Evolutionary conservation across 805 yeast species (phyloP), one percentile per base, ranked within the genome.

Genomic region (Cyberlindnera mississippiensis): DNA sequence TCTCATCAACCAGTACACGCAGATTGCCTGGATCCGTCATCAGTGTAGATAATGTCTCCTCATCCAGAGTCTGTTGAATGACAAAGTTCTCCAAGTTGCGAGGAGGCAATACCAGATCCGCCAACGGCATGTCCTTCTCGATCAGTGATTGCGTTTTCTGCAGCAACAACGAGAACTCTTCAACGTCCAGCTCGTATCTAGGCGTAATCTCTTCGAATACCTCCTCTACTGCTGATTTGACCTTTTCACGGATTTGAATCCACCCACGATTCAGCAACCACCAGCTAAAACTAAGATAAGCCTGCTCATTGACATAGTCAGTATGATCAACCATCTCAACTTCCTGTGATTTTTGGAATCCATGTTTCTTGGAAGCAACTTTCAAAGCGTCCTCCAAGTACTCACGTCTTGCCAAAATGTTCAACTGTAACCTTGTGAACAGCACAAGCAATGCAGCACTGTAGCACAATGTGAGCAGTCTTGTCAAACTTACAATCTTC

Each of bases 201-300:
- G 96, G 95, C 48, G 78, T 81, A 22, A 85, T 66, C 10, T 69
- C 71, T 10, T 68, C 73, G 59, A 88, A 87, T 18, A 78, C 80
- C 26, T 68, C 69, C 24, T 67, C 69, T 4, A 91, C 90, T 4
- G 75, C 66, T 1, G 61, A 57, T 53, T 78, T 77, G 22, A 87
- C 76, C 16, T 71, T 62, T 22, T 69, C 64, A 17, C 76, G 70
- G 28, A 86, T 64, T 27, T 70, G 66, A 17, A 71, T 53, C 89
- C 93, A 88, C 0, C 98, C 98, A 49, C 80, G 77, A 61, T 91
- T 89, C 38, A 91, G 68, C 35, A 91, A 62, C 96, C 96, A 91
- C 96, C 97, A 91, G 46, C 90, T 82, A 48, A 88, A 75, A 0
- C 95, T 83, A 35, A 91, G 69, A 59, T 85, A 91, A 38, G 88